These are phyloP conservation scores for Juglanconis oblonga DNA, from an alignment of 2,329 filamentous ascomycete genomes.

Conservation along the genomic window DNA sequence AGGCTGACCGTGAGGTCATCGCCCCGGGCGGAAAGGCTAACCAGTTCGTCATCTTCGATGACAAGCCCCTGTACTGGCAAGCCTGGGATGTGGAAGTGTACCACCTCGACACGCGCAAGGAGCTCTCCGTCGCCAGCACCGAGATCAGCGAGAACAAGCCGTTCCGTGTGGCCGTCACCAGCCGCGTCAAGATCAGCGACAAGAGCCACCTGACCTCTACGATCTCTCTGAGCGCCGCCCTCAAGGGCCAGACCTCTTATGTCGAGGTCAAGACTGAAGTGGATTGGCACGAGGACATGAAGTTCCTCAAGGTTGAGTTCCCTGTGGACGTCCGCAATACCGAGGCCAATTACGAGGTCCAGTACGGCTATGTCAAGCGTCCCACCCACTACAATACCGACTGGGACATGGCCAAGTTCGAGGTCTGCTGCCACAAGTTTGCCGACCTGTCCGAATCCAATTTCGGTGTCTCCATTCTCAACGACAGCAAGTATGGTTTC, in stretches of 20 bases:
- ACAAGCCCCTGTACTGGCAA: constrained; percentile 96
- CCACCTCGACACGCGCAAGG: constrained; percentile 81
- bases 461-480: constrained; percentile 89
- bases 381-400: constrained; percentile 98
- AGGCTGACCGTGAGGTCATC: constrained; percentile 73
- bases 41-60: constrained; percentile 91
- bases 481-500: constrained; percentile 95
- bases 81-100: constrained; percentile 98
- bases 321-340: constrained; percentile 88
- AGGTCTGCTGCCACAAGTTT: constrained; percentile 94
- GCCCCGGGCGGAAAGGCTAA: constrained; percentile 74
- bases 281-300: constrained; percentile 97
- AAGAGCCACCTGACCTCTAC: constrained; percentile 83
- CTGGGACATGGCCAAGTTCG: constrained; percentile 90
- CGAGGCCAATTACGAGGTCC: constrained; percentile 92
- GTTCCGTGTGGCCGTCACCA: constrained; percentile 77
- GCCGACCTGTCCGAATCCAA: constrained; percentile 84
- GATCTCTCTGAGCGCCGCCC: constrained; percentile 71
- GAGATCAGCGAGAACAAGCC: constrained; percentile 68
- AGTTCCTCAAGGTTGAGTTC: constrained; percentile 98
- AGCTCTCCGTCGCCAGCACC: constrained; percentile 67
- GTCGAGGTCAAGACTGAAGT: constrained; percentile 81
- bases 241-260: constrained; percentile 63
- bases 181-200: constrained; percentile 83
- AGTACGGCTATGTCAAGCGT: constrained; percentile 82